Evolutionary conservation across 208 protist genomes (phyloP).

Genomic region (Histomonas meleagridis): DNA sequence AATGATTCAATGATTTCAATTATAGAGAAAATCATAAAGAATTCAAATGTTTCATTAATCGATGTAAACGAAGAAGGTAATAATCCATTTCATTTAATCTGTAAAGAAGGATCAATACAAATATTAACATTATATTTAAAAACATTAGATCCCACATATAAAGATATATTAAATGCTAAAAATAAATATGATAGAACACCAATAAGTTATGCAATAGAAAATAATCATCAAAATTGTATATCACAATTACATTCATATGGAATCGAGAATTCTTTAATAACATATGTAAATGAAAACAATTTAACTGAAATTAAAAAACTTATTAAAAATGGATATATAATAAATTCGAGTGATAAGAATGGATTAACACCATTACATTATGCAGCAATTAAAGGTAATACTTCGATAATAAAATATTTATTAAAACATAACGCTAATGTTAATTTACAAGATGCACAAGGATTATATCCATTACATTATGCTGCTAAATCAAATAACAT

Average conservation of each 20-base stretch:
- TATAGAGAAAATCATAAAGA: not conserved
- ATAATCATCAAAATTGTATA: not conserved
- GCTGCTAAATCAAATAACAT: not conserved
- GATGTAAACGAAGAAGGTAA: not conserved
- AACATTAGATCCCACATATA: not conserved
- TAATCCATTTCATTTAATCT: not conserved
- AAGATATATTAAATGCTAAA: not conserved
- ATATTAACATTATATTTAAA: not conserved
- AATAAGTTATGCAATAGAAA: not conserved
- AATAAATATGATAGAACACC: not conserved
- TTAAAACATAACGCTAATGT: not conserved
- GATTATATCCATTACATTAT: not conserved
- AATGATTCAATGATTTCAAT: not conserved
- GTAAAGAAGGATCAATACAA: not conserved
- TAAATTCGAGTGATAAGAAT: not conserved
- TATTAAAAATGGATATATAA: not conserved
- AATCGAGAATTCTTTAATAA: not conserved
- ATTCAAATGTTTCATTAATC: not conserved
- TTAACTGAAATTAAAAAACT: not conserved
- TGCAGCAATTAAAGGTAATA: not conserved
- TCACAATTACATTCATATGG: not conserved
- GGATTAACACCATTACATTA: not conserved
- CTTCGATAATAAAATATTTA: not conserved
- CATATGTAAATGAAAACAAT: not conserved
- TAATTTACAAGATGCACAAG: not conserved